phyloP scores from a whole-genome alignment of 306 rosid species.

The Medicago arabica region DNA sequence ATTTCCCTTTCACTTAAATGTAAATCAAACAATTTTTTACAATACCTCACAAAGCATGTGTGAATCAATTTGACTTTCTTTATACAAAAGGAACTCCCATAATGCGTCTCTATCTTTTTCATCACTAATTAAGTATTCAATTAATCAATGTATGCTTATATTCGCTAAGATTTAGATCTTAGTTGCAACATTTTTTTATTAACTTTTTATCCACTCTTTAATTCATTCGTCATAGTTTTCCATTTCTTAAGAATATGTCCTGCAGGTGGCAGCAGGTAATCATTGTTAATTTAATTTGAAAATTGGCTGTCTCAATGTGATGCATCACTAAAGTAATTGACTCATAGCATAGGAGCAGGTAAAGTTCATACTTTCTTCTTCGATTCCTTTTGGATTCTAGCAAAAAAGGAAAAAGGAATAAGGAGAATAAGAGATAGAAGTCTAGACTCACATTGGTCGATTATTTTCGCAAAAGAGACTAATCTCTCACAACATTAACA shows the following conservation, averaged over 20 bases:
- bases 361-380: conserved; percentile 13
- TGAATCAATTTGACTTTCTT: conserved; percentile 17
- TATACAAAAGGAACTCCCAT: conserved; percentile 15
- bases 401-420: neutral
- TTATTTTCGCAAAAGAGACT: too few species aligned
- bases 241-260: conserved; percentile 13
- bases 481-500: too few species aligned
- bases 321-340: conserved; percentile 29
- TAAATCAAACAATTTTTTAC: conserved; percentile 8
- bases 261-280: conserved; percentile 49
- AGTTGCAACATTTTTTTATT: neutral
- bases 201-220: conserved; percentile 31
- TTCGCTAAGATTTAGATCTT: neutral
- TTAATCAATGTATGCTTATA: neutral
- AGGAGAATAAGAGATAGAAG: neutral
- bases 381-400: neutral
- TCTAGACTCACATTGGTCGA: too few species aligned
- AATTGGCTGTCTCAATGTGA: neutral
- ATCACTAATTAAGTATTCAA: neutral
- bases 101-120: conserved; percentile 31
- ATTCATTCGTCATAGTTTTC: conserved; percentile 8
- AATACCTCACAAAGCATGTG: neutral
- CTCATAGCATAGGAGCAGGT: conserved; percentile 43
- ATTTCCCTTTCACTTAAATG: conserved; percentile 26
- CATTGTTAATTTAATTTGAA: conserved; percentile 16